A percentile compares a stretch with the other conserved stretches of the same genome.
These are phyloP conservation scores for Erythrophleum ivorense DNA, from an alignment of 331 rosid species.

Conservation along the genomic window DNA sequence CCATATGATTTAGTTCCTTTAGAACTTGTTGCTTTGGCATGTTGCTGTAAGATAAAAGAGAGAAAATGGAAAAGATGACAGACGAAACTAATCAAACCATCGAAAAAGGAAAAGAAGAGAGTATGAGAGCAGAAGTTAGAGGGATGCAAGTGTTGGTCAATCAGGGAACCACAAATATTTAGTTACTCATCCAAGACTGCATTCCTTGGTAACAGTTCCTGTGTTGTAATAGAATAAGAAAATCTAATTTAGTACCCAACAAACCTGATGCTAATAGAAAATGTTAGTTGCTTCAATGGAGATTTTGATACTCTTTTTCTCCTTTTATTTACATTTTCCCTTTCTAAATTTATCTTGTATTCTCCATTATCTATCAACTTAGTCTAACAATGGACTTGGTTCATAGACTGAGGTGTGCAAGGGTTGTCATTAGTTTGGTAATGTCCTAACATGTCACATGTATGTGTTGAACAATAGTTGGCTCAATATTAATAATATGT, in stretches of 20 bases:
- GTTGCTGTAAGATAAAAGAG: slow-evolving; percentile 9
- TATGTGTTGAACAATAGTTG: not conserved
- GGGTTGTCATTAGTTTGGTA: not conserved
- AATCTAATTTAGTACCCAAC: not conserved
- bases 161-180: not conserved
- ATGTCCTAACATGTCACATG: not conserved
- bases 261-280: not conserved
- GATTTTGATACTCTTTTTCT: not conserved
- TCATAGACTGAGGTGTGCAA: not conserved
- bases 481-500: no score
- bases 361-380: not conserved
- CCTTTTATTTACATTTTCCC: not conserved
- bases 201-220: not conserved
- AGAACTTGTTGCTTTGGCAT: not conserved
- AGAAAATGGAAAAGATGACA: not conserved
- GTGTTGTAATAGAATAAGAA: not conserved
- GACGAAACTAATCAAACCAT: not conserved
- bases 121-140: not conserved
- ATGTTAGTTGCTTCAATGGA: not conserved
- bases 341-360: not conserved
- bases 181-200: not conserved
- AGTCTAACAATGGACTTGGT: not conserved
- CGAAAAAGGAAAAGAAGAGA: not conserved
- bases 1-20: slow-evolving; percentile 15
- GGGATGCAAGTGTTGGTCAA: not conserved